Conservation (phyloP, 768 basidiomycete genomes). For the Leccinum variicolor region DNA sequence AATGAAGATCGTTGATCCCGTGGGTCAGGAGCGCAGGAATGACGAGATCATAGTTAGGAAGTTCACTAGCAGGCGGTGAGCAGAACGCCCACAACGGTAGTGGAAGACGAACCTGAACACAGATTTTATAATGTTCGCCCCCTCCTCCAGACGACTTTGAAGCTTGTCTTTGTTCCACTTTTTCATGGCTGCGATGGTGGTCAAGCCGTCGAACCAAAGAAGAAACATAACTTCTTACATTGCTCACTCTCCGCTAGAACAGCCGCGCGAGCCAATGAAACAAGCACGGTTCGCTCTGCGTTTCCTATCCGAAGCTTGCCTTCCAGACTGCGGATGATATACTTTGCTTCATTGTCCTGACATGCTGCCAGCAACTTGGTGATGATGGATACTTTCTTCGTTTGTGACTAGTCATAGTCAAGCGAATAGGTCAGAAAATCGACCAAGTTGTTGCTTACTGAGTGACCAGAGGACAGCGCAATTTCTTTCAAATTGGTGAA, state of each 20-base stretch:
- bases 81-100: neutral
- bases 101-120: slow-evolving; percentile 75
- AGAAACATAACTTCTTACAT: slow-evolving; percentile 32
- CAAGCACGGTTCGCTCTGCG: slow-evolving; percentile 93
- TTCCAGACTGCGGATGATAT: slow-evolving; percentile 91
- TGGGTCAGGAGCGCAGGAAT: slow-evolving; percentile 83
- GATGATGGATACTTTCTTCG: slow-evolving; percentile 92
- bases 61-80: slow-evolving; percentile 55
- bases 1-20: slow-evolving; percentile 67
- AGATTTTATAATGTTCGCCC: slow-evolving; percentile 72
- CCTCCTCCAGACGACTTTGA: slow-evolving; percentile 69
- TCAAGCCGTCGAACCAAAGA: neutral
- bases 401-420: slow-evolving; percentile 66
- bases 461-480: slow-evolving; percentile 78
- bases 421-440: neutral
- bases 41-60: slow-evolving; percentile 89
- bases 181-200: slow-evolving; percentile 52
- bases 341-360: slow-evolving; percentile 90
- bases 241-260: slow-evolving; percentile 77
- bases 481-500: slow-evolving; percentile 92
- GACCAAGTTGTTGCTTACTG: slow-evolving; percentile 44
- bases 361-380: slow-evolving; percentile 92
- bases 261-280: slow-evolving; percentile 89
- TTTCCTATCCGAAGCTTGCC: slow-evolving; percentile 97
- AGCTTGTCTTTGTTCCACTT: slow-evolving; percentile 75